Evolutionary conservation across 2,329 filamentous ascomycete species (phyloP), one percentile per base, ranked within the genome.

Genomic region (Aspergillus floridensis): DNA sequence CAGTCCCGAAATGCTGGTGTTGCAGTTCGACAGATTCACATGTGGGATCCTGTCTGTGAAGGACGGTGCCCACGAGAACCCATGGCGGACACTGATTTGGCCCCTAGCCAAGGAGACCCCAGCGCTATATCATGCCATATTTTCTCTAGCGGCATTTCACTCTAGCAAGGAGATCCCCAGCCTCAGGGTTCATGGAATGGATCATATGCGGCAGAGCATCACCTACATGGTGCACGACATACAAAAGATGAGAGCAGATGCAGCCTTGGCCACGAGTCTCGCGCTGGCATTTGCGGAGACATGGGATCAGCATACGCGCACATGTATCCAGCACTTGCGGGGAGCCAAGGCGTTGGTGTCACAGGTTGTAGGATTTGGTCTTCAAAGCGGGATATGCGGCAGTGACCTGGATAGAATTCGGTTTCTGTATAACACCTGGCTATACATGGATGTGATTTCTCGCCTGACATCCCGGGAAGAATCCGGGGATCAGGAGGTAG

Each of bases 391-490:
- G 4, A 59, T 78, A 32, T 69, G 67, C n/a, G 81, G 80, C 4
- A 71, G 79, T 24, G 82, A 85, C 49, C 70, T 84, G 12, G 76
- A 79, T 44, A 77, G 86, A 7, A 75, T 90, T 24, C 84, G 84
- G 57, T 90, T 90, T 65, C 77, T 91, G 19, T 88, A 86, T 74
- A 90, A 89, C 68, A 86, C 85, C 4, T 90, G 86, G 85, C 81
- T 90, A 7, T 91, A 90, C 67, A 88, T 90, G 82, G 87, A 90
- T 69, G 88, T 90, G 29, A 87, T 90, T 62, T 85, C 88, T 24
- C 82, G 87, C 14, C 75, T 91, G 52, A 90, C 87, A 0, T 86
- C 86, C 3, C 74, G 84, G 3, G 84, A 86, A 59, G 81, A 83
- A 38, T 83, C 84, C 24, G 83, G 85, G 12, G 79, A 84, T 49